Percentiles rank a stretch among this genome's conserved stretches.
These are phyloP conservation scores for Fusarium guadeloupense DNA, from an alignment of 2,329 filamentous ascomycete genomes.

Conservation along the genomic window DNA sequence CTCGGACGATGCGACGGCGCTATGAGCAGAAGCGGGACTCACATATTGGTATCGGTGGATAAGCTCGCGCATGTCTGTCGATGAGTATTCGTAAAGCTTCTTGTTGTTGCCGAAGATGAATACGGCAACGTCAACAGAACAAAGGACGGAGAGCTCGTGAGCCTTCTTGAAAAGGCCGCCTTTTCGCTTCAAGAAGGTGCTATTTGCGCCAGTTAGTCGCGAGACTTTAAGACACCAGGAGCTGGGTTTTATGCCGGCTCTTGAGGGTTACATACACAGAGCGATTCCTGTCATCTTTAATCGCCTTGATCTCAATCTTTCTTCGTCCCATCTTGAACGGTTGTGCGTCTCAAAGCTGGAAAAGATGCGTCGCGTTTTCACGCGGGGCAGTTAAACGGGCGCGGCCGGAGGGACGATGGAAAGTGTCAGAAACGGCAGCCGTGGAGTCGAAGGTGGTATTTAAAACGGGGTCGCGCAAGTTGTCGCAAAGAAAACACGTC, in stretches of 20 bases:
- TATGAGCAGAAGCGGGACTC: conserved; percentile 52
- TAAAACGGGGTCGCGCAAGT: conserved; percentile 18
- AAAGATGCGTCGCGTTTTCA: conserved; percentile 35
- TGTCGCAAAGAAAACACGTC: conserved; percentile 9
- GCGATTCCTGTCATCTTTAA: conserved; percentile 97
- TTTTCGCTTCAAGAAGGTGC: conserved; percentile 98
- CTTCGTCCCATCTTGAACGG: conserved; percentile 81
- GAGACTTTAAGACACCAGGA: not conserved
- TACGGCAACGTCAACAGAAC: conserved; percentile 97
- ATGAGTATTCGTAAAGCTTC: conserved; percentile 98
- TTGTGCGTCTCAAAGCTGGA: conserved; percentile 24
- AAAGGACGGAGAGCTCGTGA: conserved; percentile 96
- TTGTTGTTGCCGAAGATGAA: conserved; percentile 99
- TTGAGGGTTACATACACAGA: conserved; percentile 79
- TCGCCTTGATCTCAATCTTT: conserved; percentile 99
- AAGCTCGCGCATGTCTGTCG: conserved; percentile 89
- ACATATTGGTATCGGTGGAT: conserved; percentile 91
- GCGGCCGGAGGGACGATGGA: conserved; percentile 22
- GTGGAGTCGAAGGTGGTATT: conserved; percentile 15
- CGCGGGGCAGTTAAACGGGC: conserved; percentile 28
- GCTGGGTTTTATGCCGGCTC: not conserved
- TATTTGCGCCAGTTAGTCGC: conserved; percentile 52
- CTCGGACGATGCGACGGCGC: conserved; percentile 1
- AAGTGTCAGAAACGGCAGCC: conserved; percentile 10
- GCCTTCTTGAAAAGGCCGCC: conserved; percentile 99